Conservation (phyloP, 768 basidiomycete genomes). For the Pleurotus giganteus region DNA sequence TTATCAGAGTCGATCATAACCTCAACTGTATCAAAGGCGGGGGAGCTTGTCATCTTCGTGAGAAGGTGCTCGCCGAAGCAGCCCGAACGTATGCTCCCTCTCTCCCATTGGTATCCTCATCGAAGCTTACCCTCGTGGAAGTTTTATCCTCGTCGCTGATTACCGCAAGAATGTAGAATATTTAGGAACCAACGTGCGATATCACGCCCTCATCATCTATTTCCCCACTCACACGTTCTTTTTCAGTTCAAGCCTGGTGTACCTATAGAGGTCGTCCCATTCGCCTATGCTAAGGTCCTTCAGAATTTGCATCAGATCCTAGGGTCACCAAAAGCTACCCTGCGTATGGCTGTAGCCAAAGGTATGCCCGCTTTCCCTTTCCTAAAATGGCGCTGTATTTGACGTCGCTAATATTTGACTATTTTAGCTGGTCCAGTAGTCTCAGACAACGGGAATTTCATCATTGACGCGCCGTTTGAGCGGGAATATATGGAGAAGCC, state of each 20-base stretch:
- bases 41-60: slow-evolving; percentile 93
- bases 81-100: slow-evolving; percentile 65
- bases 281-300: slow-evolving; percentile 89
- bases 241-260: slow-evolving; percentile 81
- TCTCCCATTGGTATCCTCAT: slow-evolving; percentile 2
- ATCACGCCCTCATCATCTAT: neutral
- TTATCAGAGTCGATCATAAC: slow-evolving; percentile 70
- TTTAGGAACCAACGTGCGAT: slow-evolving; percentile 78
- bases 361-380: slow-evolving; percentile 23
- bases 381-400: slow-evolving; percentile 1
- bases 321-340: slow-evolving; percentile 66
- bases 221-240: neutral
- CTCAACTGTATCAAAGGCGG: slow-evolving; percentile 97
- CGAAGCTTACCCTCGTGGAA: slow-evolving; percentile 22
- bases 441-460: slow-evolving; percentile 95
- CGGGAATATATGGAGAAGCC: slow-evolving; percentile 68
- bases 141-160: slow-evolving; percentile 91
- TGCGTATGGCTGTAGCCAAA: slow-evolving; percentile 92
- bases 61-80: slow-evolving; percentile 97
- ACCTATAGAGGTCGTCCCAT: slow-evolving; percentile 95
- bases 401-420: slow-evolving; percentile 12
- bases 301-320: slow-evolving; percentile 60
- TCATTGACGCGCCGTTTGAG: slow-evolving; percentile 94
- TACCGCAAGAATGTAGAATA: slow-evolving; percentile 88
- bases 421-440: slow-evolving; percentile 87